phyloP scores from a whole-genome alignment of 192 early-diverging fungal species.

The Chytriomyces sp. region DNA sequence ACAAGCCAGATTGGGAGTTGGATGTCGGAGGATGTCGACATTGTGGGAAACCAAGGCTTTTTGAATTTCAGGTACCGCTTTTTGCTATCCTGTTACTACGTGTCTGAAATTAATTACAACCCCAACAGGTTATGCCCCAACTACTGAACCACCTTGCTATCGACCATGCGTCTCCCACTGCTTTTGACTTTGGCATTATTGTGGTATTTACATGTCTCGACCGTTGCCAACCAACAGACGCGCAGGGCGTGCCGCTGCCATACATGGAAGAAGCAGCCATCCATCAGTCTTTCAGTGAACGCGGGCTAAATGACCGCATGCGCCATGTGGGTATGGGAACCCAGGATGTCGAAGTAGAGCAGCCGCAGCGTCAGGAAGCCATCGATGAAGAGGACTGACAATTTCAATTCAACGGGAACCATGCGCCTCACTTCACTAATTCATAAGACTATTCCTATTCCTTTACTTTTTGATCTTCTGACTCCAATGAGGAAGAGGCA shows the following conservation, averaged over 20 bases:
- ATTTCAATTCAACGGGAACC: neutral
- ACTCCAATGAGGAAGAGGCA: neutral
- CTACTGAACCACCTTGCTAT: constrained; percentile 78
- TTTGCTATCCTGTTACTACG: neutral
- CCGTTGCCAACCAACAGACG: constrained; percentile 66
- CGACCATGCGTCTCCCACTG: constrained; percentile 65
- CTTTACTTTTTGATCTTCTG: neutral
- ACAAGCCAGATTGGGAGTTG: constrained; percentile 50
- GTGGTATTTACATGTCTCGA: constrained; percentile 83
- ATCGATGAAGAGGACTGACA: neutral
- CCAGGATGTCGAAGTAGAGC: neutral
- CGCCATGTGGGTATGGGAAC: constrained; percentile 2
- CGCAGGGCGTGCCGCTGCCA: neutral
- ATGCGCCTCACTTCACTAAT: neutral
- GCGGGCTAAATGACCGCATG: constrained; percentile 66
- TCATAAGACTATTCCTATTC: neutral
- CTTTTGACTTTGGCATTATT: constrained; percentile 91
- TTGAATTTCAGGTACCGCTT: constrained; percentile 83
- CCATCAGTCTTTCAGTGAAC: constrained; percentile 81
- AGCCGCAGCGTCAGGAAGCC: neutral
- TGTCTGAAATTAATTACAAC: neutral
- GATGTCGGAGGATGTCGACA: constrained; percentile 69
- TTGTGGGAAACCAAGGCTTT: constrained; percentile 73
- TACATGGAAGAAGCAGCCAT: constrained; percentile 72
- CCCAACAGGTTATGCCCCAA: constrained; percentile 77